Conservation (phyloP, 768 basidiomycete genomes). For the Tricholomella constricta region DNA sequence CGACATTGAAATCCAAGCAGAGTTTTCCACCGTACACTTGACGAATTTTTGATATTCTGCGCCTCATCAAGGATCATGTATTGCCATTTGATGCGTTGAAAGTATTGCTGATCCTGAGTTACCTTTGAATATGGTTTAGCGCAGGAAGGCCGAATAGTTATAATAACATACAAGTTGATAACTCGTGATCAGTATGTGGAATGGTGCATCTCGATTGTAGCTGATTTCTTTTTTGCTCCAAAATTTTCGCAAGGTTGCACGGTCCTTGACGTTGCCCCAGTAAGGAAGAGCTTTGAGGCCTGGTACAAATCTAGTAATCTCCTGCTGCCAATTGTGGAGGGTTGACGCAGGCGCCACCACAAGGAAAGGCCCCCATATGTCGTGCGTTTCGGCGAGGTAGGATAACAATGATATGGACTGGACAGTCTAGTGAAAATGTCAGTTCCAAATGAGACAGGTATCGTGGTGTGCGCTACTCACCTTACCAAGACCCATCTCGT, state of each 20-base stretch:
- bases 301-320: slow-evolving; percentile 94
- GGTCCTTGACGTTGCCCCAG: slow-evolving; percentile 97
- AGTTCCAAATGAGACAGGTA: not conserved
- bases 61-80: slow-evolving; percentile 99
- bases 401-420: slow-evolving; percentile 97
- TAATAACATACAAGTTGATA: slow-evolving; percentile 79
- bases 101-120: slow-evolving; percentile 96
- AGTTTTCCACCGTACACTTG: slow-evolving; percentile 96
- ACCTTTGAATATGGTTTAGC: slow-evolving; percentile 49
- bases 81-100: slow-evolving; percentile 98
- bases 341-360: slow-evolving; percentile 98
- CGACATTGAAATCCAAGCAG: slow-evolving; percentile 94
- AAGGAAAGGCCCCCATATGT: slow-evolving; percentile 99
- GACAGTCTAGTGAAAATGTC: slow-evolving; percentile 65
- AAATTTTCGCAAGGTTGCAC: slow-evolving; percentile 91
- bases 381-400: slow-evolving; percentile 94
- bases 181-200: slow-evolving; percentile 95
- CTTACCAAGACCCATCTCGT: slow-evolving; percentile 98
- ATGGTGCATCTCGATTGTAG: slow-evolving; percentile 93
- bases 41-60: slow-evolving; percentile 98
- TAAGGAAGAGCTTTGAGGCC: slow-evolving; percentile 93
- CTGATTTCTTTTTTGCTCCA: slow-evolving; percentile 98
- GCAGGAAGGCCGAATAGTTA: not conserved
- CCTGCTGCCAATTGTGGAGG: slow-evolving; percentile 99
- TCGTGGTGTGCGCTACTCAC: slow-evolving; percentile 35